These are phyloP conservation scores for Dactylellina drechsleri DNA, from an alignment of 2,329 filamentous ascomycete genomes.

Conservation along the genomic window DNA sequence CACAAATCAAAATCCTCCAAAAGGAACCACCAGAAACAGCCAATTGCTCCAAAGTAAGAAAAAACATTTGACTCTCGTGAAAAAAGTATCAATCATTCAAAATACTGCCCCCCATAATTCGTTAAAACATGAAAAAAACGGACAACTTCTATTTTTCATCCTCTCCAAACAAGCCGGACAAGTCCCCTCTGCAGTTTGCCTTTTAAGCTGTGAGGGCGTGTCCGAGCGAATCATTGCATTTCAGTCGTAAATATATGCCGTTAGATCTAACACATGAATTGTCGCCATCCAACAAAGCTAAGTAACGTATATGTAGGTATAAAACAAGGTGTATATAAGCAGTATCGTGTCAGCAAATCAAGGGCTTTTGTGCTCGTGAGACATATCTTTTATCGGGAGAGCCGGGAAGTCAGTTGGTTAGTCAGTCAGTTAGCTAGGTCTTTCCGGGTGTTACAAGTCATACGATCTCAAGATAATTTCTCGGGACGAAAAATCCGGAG, in stretches of 20 bases:
- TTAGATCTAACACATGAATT: conserved; percentile 6
- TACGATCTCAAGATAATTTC: conserved; percentile 23
- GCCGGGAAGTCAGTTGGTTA: not conserved
- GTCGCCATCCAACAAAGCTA: conserved; percentile 20
- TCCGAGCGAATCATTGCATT: too few relatives aligned
- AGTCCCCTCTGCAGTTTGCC: too few relatives aligned
- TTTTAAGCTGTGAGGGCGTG: too few relatives aligned
- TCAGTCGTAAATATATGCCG: conserved; percentile 23
- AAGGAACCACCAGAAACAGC: too few relatives aligned
- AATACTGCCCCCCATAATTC: too few relatives aligned
- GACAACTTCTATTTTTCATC: not conserved
- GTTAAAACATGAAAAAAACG: too few relatives aligned
- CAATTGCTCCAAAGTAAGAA: not conserved
- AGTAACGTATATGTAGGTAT: too few relatives aligned
- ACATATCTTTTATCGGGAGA: not conserved
- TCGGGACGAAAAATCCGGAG: not conserved
- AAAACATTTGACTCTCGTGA: not conserved
- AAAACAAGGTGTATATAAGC: too few relatives aligned
- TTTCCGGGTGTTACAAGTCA: conserved; percentile 14
- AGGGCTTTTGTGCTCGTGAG: conserved; percentile 14
- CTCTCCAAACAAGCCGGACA: too few relatives aligned
- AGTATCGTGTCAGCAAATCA: too few relatives aligned
- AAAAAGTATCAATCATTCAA: too few relatives aligned
- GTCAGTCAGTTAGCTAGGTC: not conserved
- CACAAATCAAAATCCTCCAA: too few relatives aligned